A percentile compares a stretch with the other conserved stretches of the same genome.
phyloP scores from a whole-genome alignment of 2,329 filamentous ascomycete species.

The Trichoderma semiorbis region DNA sequence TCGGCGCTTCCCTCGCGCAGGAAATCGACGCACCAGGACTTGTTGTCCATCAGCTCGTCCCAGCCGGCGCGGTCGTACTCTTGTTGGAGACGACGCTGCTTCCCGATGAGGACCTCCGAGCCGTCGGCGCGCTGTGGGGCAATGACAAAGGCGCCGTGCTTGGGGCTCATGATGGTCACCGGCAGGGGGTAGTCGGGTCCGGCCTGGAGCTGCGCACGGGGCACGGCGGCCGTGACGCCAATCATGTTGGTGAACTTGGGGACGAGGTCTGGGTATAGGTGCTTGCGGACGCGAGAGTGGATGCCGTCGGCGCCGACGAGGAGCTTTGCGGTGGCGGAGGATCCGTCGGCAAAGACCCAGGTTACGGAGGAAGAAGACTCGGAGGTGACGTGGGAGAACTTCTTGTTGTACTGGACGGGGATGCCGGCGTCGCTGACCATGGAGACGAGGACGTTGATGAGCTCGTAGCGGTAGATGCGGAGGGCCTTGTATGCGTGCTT shows the following conservation, averaged over 20 bases:
- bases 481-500: slow-evolving; percentile 52
- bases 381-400: slow-evolving; percentile 42
- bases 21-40: slow-evolving; percentile 34
- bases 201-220: slow-evolving; percentile 36
- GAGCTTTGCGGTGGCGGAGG: slow-evolving; percentile 36
- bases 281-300: slow-evolving; percentile 51
- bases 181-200: slow-evolving; percentile 38
- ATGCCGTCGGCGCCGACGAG: slow-evolving; percentile 60
- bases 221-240: slow-evolving; percentile 36
- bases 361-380: slow-evolving; percentile 41
- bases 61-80: slow-evolving; percentile 41
- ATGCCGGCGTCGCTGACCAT: slow-evolving; percentile 41
- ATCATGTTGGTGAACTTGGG: slow-evolving; percentile 50
- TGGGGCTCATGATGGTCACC: slow-evolving; percentile 40
- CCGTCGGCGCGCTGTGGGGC: slow-evolving; percentile 47
- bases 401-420: slow-evolving; percentile 44
- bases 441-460: slow-evolving; percentile 47
- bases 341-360: slow-evolving; percentile 48
- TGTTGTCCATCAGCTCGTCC: slow-evolving; percentile 39
- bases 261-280: slow-evolving; percentile 46
- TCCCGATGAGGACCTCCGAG: slow-evolving; percentile 47
- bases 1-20: slow-evolving; percentile 33
- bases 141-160: slow-evolving; percentile 47
- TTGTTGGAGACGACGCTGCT: slow-evolving; percentile 36
- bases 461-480: slow-evolving; percentile 50